These are phyloP conservation scores for Phytophthora pinifolia DNA, from an alignment of 352 stramenopile genomes.

Conservation along the genomic window DNA sequence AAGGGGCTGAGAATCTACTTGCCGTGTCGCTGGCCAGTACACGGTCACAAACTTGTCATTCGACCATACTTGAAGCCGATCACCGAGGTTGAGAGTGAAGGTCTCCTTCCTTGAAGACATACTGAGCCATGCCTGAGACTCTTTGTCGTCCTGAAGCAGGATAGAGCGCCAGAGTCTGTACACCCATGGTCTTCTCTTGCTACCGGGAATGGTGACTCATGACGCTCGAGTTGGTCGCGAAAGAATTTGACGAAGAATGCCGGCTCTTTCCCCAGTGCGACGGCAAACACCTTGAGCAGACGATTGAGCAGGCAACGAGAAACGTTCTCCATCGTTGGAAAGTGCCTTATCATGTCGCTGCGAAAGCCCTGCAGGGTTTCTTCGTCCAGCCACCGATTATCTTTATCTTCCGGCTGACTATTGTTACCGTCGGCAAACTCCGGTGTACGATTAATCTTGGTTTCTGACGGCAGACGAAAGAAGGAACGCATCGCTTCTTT, in stretches of 20 bases:
- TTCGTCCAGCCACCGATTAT: slow-evolving; percentile 79
- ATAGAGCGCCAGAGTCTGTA: slow-evolving; percentile 60
- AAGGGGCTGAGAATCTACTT: slow-evolving; percentile 57
- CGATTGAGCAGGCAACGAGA: slow-evolving; percentile 47
- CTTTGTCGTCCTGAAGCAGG: slow-evolving; percentile 63
- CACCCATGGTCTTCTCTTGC: slow-evolving; percentile 47
- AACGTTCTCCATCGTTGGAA: slow-evolving; percentile 47
- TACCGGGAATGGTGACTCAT: slow-evolving; percentile 89
- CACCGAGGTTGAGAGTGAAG: slow-evolving; percentile 64
- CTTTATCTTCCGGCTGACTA: slow-evolving; percentile 27
- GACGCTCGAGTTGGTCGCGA: slow-evolving; percentile 83
- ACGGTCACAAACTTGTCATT: slow-evolving; percentile 56
- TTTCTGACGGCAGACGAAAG: slow-evolving; percentile 73
- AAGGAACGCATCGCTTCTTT: slow-evolving; percentile 69
- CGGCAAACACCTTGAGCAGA: slow-evolving; percentile 58
- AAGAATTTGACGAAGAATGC: slow-evolving; percentile 72
- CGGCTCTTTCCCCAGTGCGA: slow-evolving; percentile 51
- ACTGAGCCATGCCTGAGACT: slow-evolving; percentile 47
- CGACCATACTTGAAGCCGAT: slow-evolving; percentile 65
- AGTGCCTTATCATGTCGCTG: slow-evolving; percentile 35
- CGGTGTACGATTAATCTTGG: slow-evolving; percentile 71
- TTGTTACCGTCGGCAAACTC: not conserved
- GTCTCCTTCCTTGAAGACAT: slow-evolving; percentile 39
- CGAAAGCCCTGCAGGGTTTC: slow-evolving; percentile 56
- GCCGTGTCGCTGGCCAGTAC: slow-evolving; percentile 39